Evolutionary conservation across 805 yeast species (phyloP), one percentile per base, ranked within the genome.

Genomic region (Pichia thaimueangensis): DNA sequence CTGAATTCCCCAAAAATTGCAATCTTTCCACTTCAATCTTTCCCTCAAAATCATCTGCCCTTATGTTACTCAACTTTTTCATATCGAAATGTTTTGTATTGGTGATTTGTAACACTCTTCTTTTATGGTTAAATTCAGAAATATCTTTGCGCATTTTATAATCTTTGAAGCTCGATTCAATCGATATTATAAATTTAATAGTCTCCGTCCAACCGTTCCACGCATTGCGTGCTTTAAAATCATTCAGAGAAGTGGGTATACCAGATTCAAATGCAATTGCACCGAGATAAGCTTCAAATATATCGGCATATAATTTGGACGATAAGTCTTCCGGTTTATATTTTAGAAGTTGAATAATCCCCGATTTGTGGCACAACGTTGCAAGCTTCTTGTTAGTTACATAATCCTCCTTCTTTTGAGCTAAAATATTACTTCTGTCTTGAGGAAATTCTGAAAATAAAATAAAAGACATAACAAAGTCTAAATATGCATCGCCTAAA

Each of bases 201-300:
- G 41, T 30, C 6, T 30, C 21, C 20, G n/a, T 12, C 41, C 41
- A 37, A 12, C 34, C 41, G 8, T 28, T 10, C 33, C 41, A 37
- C 16, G 20, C 24, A n/a, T 23, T 23, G 25, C 13, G 13, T 17
- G 24, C 5, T 11, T 25, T 27, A 17, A 13, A 10, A 10, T 30
- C 17, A n/a, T 19, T 16, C 5, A 29, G 29, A n/a, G n/a, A 21
- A 4, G 35, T 30, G 6, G 35, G 5, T 16, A 22, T 17, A n/a
- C 41, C 28, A 8, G 30, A n/a, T 24, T 37, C 41, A 16, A 21
- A 15, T 17, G 41, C 43, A 21, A 87, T 60, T 0, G 87, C 96
- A 10, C 94, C 96, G 32, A 88, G 67, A 50, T 88, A 88, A 1
- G 96, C 95, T 62, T 88, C 97, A 57, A 88, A 84, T 0, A 81